These are phyloP conservation scores for Nectriaceae sp. DNA, from an alignment of 2,329 filamentous ascomycete genomes.

Conservation along the genomic window DNA sequence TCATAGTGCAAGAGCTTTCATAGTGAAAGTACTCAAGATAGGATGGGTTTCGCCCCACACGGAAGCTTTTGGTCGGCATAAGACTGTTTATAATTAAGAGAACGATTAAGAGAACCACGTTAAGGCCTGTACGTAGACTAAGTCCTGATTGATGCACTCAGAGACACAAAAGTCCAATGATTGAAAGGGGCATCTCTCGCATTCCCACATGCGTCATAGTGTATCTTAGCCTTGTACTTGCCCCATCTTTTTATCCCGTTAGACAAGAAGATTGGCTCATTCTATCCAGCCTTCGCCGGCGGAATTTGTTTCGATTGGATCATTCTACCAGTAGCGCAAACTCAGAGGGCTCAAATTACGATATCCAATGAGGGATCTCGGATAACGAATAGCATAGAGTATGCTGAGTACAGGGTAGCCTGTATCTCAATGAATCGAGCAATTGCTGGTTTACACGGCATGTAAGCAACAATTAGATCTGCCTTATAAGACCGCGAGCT, in stretches of 20 bases:
- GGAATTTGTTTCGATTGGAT: neutral
- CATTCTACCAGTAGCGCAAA: neutral
- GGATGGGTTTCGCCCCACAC: neutral
- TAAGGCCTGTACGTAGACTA: neutral
- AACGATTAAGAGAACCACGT: neutral
- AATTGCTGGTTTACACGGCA: no score
- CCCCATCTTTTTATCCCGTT: no score
- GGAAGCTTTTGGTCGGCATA: neutral
- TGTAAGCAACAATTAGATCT: no score
- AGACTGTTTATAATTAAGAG: no score
- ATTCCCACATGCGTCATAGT: no score
- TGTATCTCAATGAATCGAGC: no score
- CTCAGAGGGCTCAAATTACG: neutral
- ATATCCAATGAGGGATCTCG: neutral
- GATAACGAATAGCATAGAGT: no score
- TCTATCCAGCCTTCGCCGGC: neutral
- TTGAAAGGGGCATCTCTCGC: neutral
- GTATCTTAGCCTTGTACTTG: no score
- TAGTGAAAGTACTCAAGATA: neutral
- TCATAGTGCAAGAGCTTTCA: neutral
- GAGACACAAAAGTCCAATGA: no score
- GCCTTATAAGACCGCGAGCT: no score
- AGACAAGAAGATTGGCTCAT: no score
- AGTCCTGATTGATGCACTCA: neutral
- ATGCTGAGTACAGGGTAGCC: no score